These are phyloP conservation scores for Irpex sp. DNA, from an alignment of 1,284 basidiomycete species.

Conservation along the genomic window DNA sequence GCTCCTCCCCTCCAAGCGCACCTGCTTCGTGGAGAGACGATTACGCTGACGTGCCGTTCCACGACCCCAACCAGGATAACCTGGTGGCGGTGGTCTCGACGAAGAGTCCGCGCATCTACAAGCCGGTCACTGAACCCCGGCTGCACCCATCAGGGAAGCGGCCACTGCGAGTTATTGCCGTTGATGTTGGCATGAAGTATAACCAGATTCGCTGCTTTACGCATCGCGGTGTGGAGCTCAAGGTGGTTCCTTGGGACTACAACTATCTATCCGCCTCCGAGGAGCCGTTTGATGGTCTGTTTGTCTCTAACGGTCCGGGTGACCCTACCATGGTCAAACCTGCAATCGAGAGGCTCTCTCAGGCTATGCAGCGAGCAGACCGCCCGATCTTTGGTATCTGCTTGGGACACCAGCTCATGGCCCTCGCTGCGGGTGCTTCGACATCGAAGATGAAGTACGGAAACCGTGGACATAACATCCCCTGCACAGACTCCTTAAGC, in stretches of 20 bases:
- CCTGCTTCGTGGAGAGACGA: constrained; percentile 71
- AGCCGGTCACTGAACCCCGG: constrained; percentile 49
- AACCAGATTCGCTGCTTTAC: constrained; percentile 99
- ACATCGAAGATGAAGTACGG: constrained; percentile 99
- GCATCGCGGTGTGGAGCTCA: constrained; percentile 89
- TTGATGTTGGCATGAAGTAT: constrained; percentile 99
- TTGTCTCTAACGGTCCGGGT: constrained; percentile 97
- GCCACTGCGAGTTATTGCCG: constrained; percentile 78
- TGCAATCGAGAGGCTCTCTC: constrained; percentile 71
- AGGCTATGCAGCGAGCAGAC: constrained; percentile 69
- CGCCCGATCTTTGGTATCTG: constrained; percentile 98
- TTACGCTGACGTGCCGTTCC: constrained; percentile 79
- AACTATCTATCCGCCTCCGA: constrained; percentile 75
- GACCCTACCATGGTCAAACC: constrained; percentile 84
- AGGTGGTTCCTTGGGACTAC: constrained; percentile 97
- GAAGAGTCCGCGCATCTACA: constrained; percentile 65
- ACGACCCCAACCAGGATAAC: constrained; percentile 87
- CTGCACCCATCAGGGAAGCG: constrained; percentile 77
- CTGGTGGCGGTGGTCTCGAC: constrained; percentile 89
- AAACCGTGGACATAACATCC: constrained; percentile 98
- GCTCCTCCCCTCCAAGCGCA: constrained; percentile 17
- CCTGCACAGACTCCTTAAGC: constrained; percentile 90
- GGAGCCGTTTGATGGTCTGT: constrained; percentile 90
- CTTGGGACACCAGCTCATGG: constrained; percentile 95
- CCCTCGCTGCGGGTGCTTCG: constrained; percentile 88